These are phyloP conservation scores for Claviceps sp. DNA, from an alignment of 2,329 filamentous ascomycete species.

Conservation along the genomic window DNA sequence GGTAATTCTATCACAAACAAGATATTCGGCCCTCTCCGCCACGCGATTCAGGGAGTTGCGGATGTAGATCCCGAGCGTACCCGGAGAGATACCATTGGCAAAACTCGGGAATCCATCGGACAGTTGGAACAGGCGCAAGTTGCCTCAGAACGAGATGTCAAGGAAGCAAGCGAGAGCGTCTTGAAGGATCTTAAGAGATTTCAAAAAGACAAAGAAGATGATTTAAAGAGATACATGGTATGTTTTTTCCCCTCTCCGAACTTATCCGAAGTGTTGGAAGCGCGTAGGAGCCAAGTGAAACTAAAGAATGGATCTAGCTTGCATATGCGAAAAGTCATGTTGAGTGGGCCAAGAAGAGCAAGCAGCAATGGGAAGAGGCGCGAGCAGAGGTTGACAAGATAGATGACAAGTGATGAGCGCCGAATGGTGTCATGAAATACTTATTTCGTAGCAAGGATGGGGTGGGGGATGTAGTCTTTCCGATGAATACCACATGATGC, in stretches of 20 bases:
- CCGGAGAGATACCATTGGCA: conserved; percentile 83
- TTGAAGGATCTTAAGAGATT: conserved; percentile 85
- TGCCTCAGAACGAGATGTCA: conserved; percentile 81
- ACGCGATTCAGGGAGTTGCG: conserved; percentile 90
- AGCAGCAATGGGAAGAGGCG: conserved; percentile 87
- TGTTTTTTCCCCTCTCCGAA: conserved; percentile 21
- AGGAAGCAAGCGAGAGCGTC: conserved; percentile 79
- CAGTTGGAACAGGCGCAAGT: conserved; percentile 85
- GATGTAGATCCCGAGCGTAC: conserved; percentile 93
- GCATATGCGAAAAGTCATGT: conserved; percentile 87
- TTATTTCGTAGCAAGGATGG: too few species aligned
- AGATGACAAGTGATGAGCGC: conserved; percentile 40
- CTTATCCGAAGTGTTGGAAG: not conserved
- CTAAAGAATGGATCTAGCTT: conserved; percentile 43
- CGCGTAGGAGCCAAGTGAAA: not conserved
- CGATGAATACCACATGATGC: not conserved
- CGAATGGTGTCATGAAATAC: too few species aligned
- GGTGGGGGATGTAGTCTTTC: not conserved
- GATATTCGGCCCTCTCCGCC: conserved; percentile 88
- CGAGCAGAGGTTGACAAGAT: conserved; percentile 82
- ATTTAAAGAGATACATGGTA: conserved; percentile 91
- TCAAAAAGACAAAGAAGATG: conserved; percentile 89
- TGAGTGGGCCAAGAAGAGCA: conserved; percentile 82
- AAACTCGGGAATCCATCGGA: conserved; percentile 76
- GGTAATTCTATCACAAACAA: conserved; percentile 86